phyloP scores from a whole-genome alignment of 148 eudicot genomes.

The Arctostaphylos glauca region DNA sequence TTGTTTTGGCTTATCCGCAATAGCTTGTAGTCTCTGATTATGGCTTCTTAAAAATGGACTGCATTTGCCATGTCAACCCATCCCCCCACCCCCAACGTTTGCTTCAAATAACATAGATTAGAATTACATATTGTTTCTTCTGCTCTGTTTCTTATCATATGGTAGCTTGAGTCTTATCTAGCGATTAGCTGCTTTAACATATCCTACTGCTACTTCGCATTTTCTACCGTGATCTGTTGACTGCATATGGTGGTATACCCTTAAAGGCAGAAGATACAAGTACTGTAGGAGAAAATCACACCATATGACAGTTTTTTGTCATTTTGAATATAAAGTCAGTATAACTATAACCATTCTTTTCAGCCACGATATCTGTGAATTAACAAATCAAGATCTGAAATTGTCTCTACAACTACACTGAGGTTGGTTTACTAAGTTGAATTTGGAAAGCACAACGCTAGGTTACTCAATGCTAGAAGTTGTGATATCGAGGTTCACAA shows the following conservation, averaged over 20 bases:
- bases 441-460: not conserved
- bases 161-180: not conserved
- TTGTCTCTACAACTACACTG: not conserved
- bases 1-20: constrained; percentile 3
- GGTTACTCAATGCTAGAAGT: not conserved
- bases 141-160: not conserved
- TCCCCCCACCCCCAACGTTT: too few species aligned
- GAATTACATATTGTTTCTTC: too few species aligned
- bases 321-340: not conserved
- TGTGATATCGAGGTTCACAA: not conserved
- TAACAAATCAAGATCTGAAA: not conserved
- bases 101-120: too few species aligned
- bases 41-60: not conserved
- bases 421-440: not conserved
- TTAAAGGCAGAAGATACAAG: not conserved
- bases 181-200: not conserved
- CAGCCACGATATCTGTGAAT: not conserved
- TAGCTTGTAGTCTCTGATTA: not conserved
- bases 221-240: not conserved
- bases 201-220: not conserved
- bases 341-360: not conserved
- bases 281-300: not conserved
- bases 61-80: not conserved
- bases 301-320: not conserved
- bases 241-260: not conserved